phyloP scores from a whole-genome alignment of 371 early-diverging fungal species.

The Dentiscutata heterogama region DNA sequence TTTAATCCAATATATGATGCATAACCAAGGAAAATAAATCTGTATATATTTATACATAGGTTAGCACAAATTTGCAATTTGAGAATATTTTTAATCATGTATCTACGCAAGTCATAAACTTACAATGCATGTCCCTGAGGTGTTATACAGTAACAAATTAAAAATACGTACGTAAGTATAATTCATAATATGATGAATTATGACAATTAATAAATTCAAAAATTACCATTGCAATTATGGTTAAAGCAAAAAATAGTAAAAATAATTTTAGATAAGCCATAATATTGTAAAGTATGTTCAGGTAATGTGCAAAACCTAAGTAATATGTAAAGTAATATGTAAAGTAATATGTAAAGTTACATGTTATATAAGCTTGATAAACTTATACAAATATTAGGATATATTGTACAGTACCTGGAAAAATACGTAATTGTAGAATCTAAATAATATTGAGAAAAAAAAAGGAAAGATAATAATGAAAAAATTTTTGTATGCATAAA shows the following conservation, averaged over 20 bases:
- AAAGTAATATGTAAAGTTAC: background rate
- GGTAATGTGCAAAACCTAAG: background rate
- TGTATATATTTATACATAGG: background rate
- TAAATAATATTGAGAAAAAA: background rate
- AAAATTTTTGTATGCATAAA: too few species aligned
- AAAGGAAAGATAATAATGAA: too few species aligned
- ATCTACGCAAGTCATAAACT: too few species aligned
- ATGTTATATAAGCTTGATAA: too few species aligned
- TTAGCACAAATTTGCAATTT: background rate
- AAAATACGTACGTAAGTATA: too few species aligned
- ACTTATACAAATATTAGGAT: background rate
- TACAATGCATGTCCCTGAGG: too few species aligned
- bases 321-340: background rate
- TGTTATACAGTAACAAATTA: too few species aligned
- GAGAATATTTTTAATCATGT: background rate
- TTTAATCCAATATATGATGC: background rate
- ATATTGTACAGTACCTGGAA: background rate
- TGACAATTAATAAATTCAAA: background rate
- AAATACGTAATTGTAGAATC: background rate
- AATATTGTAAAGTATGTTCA: background rate
- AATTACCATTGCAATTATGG: background rate
- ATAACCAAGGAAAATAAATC: slow-evolving; percentile 10
- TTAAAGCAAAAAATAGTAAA: background rate
- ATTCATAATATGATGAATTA: too few species aligned
- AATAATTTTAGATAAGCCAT: background rate